Percentiles rank a stretch among this genome's conserved stretches.
phyloP scores from a whole-genome alignment of 768 basidiomycete genomes.

The Thelephora aurantiotincta region DNA sequence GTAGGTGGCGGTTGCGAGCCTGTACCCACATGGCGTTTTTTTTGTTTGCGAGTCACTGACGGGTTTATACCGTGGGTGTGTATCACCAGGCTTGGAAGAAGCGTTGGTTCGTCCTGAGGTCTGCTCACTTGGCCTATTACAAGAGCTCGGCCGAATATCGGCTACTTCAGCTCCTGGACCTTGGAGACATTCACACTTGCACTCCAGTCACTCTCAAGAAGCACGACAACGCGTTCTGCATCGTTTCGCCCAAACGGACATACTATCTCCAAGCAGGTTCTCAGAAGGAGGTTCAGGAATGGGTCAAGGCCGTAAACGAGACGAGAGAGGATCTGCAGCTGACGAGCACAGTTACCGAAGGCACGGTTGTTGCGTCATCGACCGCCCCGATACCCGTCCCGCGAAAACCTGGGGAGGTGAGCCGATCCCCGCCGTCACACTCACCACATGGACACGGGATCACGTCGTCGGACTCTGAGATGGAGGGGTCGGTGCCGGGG shows the following conservation, averaged over 20 bases:
- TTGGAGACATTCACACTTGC: constrained; percentile 82
- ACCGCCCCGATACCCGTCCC: constrained; percentile 43
- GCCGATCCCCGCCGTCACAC: constrained; percentile 31
- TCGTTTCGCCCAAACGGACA: constrained; percentile 82
- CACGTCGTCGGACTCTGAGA: constrained; percentile 70
- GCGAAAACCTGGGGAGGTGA: constrained; percentile 10
- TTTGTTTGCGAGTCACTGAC: not conserved
- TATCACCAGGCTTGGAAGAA: constrained; percentile 89
- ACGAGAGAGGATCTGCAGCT: constrained; percentile 51
- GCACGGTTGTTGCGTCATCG: constrained; percentile 21
- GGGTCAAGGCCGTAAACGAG: constrained; percentile 75
- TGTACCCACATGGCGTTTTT: constrained; percentile 1
- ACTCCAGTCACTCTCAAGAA: constrained; percentile 80
- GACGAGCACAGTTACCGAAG: constrained; percentile 36
- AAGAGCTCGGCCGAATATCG: constrained; percentile 93
- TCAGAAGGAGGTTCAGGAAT: constrained; percentile 58
- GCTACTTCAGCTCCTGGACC: constrained; percentile 75
- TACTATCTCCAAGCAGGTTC: constrained; percentile 80
- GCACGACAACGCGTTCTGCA: constrained; percentile 78
- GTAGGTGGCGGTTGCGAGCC: constrained; percentile 32
- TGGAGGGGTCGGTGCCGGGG: constrained; percentile 28
- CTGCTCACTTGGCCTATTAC: constrained; percentile 91
- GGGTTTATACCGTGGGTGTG: constrained; percentile 3
- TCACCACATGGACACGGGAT: constrained; percentile 29
- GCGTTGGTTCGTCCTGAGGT: constrained; percentile 92